Evolutionary conservation across 768 basidiomycete species (phyloP), one percentile per base, ranked within the genome.

Genomic region (Paxillus involutus): DNA sequence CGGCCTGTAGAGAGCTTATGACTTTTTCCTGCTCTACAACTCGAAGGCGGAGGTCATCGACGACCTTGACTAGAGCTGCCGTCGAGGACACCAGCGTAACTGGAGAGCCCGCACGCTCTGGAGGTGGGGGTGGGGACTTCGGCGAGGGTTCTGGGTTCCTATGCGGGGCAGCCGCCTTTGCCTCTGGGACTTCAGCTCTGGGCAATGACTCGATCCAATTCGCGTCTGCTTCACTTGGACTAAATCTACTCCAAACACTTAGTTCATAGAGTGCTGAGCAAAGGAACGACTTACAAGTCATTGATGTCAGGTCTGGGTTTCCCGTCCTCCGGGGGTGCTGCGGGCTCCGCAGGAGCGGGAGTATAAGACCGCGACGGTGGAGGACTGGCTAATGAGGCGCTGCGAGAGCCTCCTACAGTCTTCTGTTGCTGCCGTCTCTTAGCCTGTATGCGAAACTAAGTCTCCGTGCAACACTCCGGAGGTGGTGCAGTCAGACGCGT

Each of bases 391-490:
- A 74, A 68, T 33, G 64, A 65, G 43, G 47, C 41, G 65, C 55
- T 58, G 65, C 64, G 67, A 57, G 55, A 47, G 51, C 76, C 81
- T 44, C 76, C 81, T 44, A 74, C 75, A 39, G 76, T 76, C 69
- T 89, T 90, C 74, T 88, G 82, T 62, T 85, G 85, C 59, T 88
- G 88, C 55, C 86, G 81, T 71, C 89, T 90, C 78, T 91, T 90
- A 68, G 92, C 79, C 89, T 92, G 70, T 44, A 47, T 21, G 35
- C 49, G 21, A 47, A 45, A 44, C 19, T 56, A 24, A 64, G 50
- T 19, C 29, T 21, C 52, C 0, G 17, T 29, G 46, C 19, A 45
- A 17, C 13, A 21, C 24, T 49, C 16, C 40, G 19, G 9, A 26
- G 30, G 7, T 16, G 33, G 7, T 14, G 37, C 24, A 2, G 48